Base-by-base conservation (phyloP, 441 rosid species). In the Codiaeum variegatum region DNA sequence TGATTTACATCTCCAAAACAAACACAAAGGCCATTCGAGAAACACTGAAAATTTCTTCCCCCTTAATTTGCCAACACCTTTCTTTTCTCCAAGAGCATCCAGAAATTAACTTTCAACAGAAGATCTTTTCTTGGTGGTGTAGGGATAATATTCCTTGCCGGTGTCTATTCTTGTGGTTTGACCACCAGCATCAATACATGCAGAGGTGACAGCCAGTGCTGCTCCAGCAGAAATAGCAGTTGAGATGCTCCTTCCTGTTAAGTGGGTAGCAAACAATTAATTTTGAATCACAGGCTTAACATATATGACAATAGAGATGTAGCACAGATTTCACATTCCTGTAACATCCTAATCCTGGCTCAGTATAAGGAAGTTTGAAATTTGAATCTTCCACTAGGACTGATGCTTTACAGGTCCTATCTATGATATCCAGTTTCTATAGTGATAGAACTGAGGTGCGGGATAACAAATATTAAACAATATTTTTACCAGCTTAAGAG, bases 101-200 rank as follows among this genome's bases (percentile, higher is more conserved):
- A 69, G 67, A 82, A 74, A 64, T 82, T 80, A 85, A 76, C 87
- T 72, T 28, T 91, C 94, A 46, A 69, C 85, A 3, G 85, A 52
- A 56, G 94, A 71, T 78, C 87, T 90, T 83, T 93, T 90, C 91
- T 90, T 86, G 76, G 88, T 88, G 51, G 96, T 88, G 85, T 90
- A 90, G 10, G 93, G 89, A 73, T 87, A 90, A 62, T 90, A 91
- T 74, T 89, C 97, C 85, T 88, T 91, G 74, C 96, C 96, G 0
- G 6, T 85, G 83, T 91, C 98, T 54, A 76, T 62, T 84, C 93
- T 91, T 55, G 88, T 90, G 47, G 96, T 93, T 78, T 88, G 97
- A 65, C 90, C 93, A 29, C 96, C 96, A 9, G 88, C 81, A 78
- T 93, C 97, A 68, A 91, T 87, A 61, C 80, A 1, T 3, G 88